Conservation (phyloP, 2,329 filamentous ascomycete genomes). For the Colletotrichum neosansevieriae region DNA sequence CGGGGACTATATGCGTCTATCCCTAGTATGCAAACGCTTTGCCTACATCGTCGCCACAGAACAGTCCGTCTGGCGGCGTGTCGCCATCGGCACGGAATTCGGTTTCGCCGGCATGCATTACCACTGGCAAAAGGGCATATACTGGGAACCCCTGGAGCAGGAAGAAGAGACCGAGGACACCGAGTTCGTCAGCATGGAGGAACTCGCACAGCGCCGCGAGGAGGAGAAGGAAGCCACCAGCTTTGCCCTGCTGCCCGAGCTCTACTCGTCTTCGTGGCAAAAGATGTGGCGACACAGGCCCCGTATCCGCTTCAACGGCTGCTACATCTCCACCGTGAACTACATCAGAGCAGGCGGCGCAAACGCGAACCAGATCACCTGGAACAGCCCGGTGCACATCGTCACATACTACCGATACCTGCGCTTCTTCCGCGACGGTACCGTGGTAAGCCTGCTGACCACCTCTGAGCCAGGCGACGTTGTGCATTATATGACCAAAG, state of each 20-base stretch:
- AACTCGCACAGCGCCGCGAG: conserved; percentile 50
- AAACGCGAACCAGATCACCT: conserved; percentile 77
- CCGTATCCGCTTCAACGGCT: conserved; percentile 91
- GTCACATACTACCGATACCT: conserved; percentile 99
- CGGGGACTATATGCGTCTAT: conserved; percentile 79
- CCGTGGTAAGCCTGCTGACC: conserved; percentile 82
- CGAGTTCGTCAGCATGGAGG: conserved; percentile 50
- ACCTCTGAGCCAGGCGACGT: conserved; percentile 88
- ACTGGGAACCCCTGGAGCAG: conserved; percentile 65
- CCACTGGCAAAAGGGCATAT: conserved; percentile 73
- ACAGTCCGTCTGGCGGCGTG: conserved; percentile 85
- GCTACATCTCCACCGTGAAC: conserved; percentile 97
- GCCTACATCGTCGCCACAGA: conserved; percentile 88
- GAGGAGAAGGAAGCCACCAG: conserved; percentile 53
- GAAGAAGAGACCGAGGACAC: conserved; percentile 49
- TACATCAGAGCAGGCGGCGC: conserved; percentile 87
- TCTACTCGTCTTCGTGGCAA: conserved; percentile 68
- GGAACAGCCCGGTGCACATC: conserved; percentile 88
- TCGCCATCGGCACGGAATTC: conserved; percentile 77
- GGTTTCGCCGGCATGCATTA: conserved; percentile 90
- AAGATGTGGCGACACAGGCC: conserved; percentile 85
- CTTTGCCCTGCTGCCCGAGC: conserved; percentile 54
- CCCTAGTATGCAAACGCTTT: conserved; percentile 86
- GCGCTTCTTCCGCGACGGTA: conserved; percentile 90
- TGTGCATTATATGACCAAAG: conserved; percentile 83